These are phyloP conservation scores for Vachellia collinsii DNA, from an alignment of 306 rosid genomes.

Conservation along the genomic window DNA sequence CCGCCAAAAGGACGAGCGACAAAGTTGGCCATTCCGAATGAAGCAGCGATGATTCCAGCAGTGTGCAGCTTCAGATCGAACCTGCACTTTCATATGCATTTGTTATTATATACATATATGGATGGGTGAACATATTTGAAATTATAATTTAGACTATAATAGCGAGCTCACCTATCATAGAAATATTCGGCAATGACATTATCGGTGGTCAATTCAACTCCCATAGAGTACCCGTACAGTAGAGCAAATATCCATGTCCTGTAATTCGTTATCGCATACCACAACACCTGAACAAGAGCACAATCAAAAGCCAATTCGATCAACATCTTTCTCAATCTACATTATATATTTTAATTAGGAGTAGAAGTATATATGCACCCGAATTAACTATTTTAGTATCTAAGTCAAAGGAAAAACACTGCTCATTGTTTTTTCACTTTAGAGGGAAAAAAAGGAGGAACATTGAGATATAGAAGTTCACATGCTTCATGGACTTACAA, in stretches of 20 bases:
- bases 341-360: not conserved
- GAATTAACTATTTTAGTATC: not conserved
- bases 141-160: not conserved
- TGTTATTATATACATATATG: not conserved
- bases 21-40: slow-evolving; percentile 92
- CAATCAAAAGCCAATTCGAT: not conserved
- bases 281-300: slow-evolving; percentile 58
- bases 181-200: slow-evolving; percentile 88
- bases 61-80: slow-evolving; percentile 77
- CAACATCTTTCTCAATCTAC: not conserved
- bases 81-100: slow-evolving; percentile 26
- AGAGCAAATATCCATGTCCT: slow-evolving; percentile 89
- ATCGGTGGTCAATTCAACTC: slow-evolving; percentile 86
- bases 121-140: not conserved
- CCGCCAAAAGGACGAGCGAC: slow-evolving; percentile 90
- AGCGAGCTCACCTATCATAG: slow-evolving; percentile 64
- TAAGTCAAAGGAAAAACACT: too few relatives aligned
- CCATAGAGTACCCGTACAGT: slow-evolving; percentile 93
- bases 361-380: not conserved
- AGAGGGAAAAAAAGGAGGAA: not conserved
- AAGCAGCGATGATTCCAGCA: slow-evolving; percentile 84
- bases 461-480: not conserved
- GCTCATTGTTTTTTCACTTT: not conserved
- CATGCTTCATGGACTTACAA: not conserved
- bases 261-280: slow-evolving; percentile 82